A percentile compares a stretch with the other conserved stretches of the same genome.
These are phyloP conservation scores for Physaria fendleri DNA, from an alignment of 345 rosid species.

Conservation along the genomic window DNA sequence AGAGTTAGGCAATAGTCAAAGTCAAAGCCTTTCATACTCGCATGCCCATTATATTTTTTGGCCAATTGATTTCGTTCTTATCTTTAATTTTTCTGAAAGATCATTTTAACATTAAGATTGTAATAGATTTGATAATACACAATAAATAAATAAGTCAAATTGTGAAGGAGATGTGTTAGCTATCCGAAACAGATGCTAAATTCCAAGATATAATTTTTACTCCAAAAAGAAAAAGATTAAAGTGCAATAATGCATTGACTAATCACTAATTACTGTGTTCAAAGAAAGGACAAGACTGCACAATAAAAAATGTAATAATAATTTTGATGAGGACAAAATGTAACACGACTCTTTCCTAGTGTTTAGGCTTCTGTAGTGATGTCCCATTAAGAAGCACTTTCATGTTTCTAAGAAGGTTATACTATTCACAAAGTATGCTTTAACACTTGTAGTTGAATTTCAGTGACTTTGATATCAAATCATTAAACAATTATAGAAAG, in stretches of 20 bases:
- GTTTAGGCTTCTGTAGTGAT: slow-evolving; percentile 16
- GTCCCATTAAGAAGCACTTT: slow-evolving; percentile 23
- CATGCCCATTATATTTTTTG: not conserved
- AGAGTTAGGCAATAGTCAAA: slow-evolving; percentile 29
- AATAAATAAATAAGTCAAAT: not conserved
- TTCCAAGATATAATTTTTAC: not conserved
- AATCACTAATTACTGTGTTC: too few species aligned
- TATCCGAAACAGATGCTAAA: not conserved
- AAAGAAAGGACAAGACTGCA: too few species aligned
- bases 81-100: not conserved
- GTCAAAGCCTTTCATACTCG: slow-evolving; percentile 13
- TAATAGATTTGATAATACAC: not conserved
- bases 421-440: not conserved
- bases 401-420: slow-evolving; percentile 9
- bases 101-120: not conserved
- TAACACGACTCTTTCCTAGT: slow-evolving; percentile 11
- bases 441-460: slow-evolving; percentile 23
- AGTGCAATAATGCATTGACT: too few species aligned
- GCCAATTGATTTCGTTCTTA: slow-evolving; percentile 20
- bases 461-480: slow-evolving; percentile 15
- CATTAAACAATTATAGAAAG: slow-evolving; percentile 11
- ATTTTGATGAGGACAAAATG: not conserved
- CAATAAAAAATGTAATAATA: slow-evolving; percentile 13
- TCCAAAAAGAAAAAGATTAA: too few species aligned
- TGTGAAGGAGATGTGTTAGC: not conserved